Conservation (phyloP, 139 green algal species). For the Asterochloris erici region DNA sequence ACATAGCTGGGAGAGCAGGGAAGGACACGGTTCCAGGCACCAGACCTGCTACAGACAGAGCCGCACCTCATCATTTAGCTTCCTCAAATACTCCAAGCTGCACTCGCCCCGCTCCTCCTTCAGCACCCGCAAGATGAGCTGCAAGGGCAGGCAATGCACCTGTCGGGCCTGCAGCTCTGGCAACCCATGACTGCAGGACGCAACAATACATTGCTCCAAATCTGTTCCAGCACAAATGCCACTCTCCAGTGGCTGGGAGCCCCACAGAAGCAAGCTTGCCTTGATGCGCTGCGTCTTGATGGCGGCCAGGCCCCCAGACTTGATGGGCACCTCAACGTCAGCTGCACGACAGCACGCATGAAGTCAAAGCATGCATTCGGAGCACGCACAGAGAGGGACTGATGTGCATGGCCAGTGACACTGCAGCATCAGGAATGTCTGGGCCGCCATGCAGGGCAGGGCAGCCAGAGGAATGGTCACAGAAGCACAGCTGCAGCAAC, state of each 20-base stretch:
- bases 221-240: too few relatives aligned
- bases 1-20: too few relatives aligned
- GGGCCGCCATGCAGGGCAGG: too few relatives aligned
- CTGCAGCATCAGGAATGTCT: too few relatives aligned
- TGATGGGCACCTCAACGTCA: constrained; percentile 38
- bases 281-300: constrained; percentile 67
- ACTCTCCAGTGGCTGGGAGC: too few relatives aligned
- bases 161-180: too few relatives aligned
- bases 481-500: too few relatives aligned
- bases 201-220: too few relatives aligned
- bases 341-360: constrained; percentile 3
- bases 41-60: too few relatives aligned
- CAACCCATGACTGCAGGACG: too few relatives aligned
- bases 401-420: not conserved
- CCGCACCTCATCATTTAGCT: constrained; percentile 26
- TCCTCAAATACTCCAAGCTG: constrained; percentile 58
- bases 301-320: constrained; percentile 55
- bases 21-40: too few relatives aligned
- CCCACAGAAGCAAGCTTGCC: not conserved
- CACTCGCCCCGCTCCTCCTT: constrained; percentile 39
- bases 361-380: not conserved
- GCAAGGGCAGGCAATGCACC: not conserved
- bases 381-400: not conserved
- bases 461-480: too few relatives aligned
- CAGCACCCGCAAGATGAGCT: constrained; percentile 58